These are phyloP conservation scores for Cornus suecica DNA, from an alignment of 148 eudicot genomes.

Conservation along the genomic window DNA sequence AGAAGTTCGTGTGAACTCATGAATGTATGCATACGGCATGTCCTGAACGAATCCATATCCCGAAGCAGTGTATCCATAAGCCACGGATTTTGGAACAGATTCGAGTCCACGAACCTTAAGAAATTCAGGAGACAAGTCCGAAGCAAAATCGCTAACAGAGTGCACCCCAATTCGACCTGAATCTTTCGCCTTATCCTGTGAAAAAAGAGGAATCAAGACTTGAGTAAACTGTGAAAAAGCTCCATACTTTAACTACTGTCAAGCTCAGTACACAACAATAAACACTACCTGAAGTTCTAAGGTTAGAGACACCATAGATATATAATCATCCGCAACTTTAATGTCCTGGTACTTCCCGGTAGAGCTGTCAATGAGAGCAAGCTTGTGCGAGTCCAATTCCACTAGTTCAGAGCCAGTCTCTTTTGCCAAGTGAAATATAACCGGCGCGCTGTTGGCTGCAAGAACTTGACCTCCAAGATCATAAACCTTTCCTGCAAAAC, in stretches of 20 bases:
- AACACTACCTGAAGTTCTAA: constrained; percentile 46
- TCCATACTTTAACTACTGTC: constrained; percentile 2
- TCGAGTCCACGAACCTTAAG: constrained; percentile 34
- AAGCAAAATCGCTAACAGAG: constrained; percentile 42
- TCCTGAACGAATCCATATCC: constrained; percentile 60
- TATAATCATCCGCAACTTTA: constrained; percentile 45
- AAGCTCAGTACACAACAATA: background rate
- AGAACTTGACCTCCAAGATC: constrained; percentile 63
- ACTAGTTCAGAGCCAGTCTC: constrained; percentile 41
- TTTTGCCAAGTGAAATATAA: constrained; percentile 44
- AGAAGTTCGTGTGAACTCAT: constrained; percentile 52
- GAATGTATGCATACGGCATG: constrained; percentile 58
- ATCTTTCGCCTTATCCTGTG: constrained; percentile 42
- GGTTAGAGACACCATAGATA: constrained; percentile 45
- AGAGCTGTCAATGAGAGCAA: constrained; percentile 34
- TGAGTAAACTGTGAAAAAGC: background rate
- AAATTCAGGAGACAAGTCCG: constrained; percentile 44
- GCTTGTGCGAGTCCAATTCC: constrained; percentile 48
- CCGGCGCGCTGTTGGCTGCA: constrained; percentile 54
- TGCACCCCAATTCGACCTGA: constrained; percentile 43
- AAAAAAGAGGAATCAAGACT: background rate
- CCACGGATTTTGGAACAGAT: constrained; percentile 49
- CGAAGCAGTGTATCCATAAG: constrained; percentile 53
- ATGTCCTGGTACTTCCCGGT: constrained; percentile 43
- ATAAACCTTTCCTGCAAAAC: constrained; percentile 38